A percentile compares a stretch with the other conserved stretches of the same genome.
Evolutionary conservation across 495 filamentous ascomycete species (phyloP).

Genomic region (Lasiosphaeria ovina): DNA sequence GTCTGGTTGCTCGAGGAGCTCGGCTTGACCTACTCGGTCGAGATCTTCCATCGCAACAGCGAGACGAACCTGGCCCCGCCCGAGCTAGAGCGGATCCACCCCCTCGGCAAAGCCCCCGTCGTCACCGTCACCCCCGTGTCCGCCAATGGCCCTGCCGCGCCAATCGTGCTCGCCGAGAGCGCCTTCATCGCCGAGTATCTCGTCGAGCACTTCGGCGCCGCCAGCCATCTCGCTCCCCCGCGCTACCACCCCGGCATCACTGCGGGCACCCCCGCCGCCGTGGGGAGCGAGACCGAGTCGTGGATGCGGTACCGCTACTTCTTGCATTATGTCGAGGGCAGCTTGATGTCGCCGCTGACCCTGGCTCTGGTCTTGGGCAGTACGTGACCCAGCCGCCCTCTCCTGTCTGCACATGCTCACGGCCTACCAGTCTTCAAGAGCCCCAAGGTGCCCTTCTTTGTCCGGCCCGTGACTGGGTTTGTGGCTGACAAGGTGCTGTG

Average conservation of each 20-base stretch:
- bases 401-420: neutral
- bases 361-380: conserved; percentile 17
- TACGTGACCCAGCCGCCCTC: conserved; percentile 10
- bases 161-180: conserved; percentile 74
- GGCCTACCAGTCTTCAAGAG: conserved; percentile 48
- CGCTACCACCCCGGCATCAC: conserved; percentile 57
- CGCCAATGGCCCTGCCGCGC: conserved; percentile 4
- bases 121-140: conserved; percentile 53
- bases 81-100: conserved; percentile 74
- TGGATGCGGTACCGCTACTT: conserved; percentile 76
- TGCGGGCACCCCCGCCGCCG: conserved; percentile 48
- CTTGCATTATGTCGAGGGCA: conserved; percentile 77
- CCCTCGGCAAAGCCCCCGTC: conserved; percentile 80
- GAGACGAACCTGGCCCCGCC: conserved; percentile 59
- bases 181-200: conserved; percentile 79
- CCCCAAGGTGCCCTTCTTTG: conserved; percentile 74
- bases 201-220: conserved; percentile 61
- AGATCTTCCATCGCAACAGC: conserved; percentile 64
- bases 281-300: conserved; percentile 69
- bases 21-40: conserved; percentile 70
- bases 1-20: conserved; percentile 89
- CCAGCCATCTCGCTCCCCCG: conserved; percentile 58
- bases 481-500: conserved; percentile 62
- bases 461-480: conserved; percentile 68
- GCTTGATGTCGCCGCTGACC: conserved; percentile 26